Evolutionary conservation across 345 rosid genomes (phyloP).

Genomic region (Lepidium aucheri): DNA sequence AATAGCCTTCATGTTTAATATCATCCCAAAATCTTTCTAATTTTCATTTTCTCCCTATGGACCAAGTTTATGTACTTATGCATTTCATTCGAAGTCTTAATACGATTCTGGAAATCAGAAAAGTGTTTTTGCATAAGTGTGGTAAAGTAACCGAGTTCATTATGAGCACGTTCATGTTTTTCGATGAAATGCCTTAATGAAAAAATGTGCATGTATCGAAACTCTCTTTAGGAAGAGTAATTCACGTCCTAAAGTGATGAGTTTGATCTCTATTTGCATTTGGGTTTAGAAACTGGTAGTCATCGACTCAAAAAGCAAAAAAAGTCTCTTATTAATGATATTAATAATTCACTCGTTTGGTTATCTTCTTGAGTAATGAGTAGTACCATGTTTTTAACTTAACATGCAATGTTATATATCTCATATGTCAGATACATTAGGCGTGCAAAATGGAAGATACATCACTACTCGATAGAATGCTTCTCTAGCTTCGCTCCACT

Average conservation of each 20-base stretch:
- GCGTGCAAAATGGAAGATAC: constrained; percentile 53
- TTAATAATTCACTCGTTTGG: not conserved
- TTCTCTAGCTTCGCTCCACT: constrained; percentile 52
- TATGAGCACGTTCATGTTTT: too few relatives aligned
- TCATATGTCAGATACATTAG: not conserved
- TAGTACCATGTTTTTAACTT: not conserved
- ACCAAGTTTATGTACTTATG: not conserved
- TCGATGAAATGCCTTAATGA: constrained; percentile 24
- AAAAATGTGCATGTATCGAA: not conserved
- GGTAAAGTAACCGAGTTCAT: too few relatives aligned
- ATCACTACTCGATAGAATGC: constrained; percentile 57
- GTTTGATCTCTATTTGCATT: not conserved
- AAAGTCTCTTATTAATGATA: not conserved
- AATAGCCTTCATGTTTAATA: constrained; percentile 5
- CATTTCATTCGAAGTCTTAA: not conserved
- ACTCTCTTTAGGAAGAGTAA: not conserved
- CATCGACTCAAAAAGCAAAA: not conserved
- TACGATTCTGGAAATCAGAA: not conserved
- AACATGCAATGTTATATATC: not conserved
- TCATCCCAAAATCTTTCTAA: not conserved
- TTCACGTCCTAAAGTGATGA: not conserved
- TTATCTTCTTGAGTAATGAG: not conserved
- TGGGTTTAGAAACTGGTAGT: not conserved
- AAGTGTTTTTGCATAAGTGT: too few relatives aligned
- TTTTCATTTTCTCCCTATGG: not conserved